phyloP scores from a whole-genome alignment of 129 eudicot genomes.

The Smallanthus sonchifolius region DNA sequence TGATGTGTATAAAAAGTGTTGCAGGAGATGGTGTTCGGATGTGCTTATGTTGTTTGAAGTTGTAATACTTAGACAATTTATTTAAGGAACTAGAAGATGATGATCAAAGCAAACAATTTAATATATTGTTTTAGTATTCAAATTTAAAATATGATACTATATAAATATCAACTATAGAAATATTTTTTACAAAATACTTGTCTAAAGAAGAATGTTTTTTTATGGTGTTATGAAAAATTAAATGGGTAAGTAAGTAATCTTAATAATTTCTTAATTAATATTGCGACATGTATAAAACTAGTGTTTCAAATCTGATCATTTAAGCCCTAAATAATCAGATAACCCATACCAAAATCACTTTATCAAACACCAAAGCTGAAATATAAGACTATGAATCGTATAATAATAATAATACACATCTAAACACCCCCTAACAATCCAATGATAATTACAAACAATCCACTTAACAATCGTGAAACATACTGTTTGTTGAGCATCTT shows the following conservation, averaged over 20 bases:
- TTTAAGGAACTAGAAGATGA: not conserved
- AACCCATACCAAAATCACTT: not conserved
- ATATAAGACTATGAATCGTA: not conserved
- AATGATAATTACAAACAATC: not conserved
- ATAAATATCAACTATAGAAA: not conserved
- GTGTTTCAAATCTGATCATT: not conserved
- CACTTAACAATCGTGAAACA: conserved; percentile 21
- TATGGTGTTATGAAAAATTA: not conserved
- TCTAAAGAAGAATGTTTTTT: not conserved
- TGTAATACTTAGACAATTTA: not conserved
- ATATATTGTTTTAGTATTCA: not conserved
- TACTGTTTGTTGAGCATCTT: conserved; percentile 98
- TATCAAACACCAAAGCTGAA: not conserved
- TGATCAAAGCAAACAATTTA: not conserved
- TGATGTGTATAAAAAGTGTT: not conserved
- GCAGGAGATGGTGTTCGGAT: not conserved
- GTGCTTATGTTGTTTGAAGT: not conserved
- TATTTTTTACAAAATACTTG: not conserved
- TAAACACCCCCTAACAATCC: not conserved
- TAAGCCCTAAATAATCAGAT: not conserved
- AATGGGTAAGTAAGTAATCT: not conserved
- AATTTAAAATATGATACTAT: not conserved
- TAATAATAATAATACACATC: not conserved
- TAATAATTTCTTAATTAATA: not conserved
- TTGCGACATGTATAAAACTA: not conserved